Evolutionary conservation across 129 eudicot species (phyloP), one percentile per base, ranked within the genome.

Genomic region (Calendula officinalis): DNA sequence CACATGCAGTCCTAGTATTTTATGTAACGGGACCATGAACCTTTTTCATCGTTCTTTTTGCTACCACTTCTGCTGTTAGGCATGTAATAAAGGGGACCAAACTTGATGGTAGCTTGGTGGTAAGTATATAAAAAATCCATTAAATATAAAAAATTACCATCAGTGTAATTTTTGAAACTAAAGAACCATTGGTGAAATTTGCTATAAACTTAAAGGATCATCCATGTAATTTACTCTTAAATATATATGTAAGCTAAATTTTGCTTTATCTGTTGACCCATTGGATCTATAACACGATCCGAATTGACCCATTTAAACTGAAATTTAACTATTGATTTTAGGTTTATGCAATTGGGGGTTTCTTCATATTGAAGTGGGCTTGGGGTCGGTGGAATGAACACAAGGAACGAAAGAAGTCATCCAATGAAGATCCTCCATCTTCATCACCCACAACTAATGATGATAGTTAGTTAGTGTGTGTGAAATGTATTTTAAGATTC

Each of bases 271-370:
- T 22, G 30, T 22, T 22, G 30, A 22, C 30, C 30, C 30, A 22
- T 22, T 22, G n/a, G n/a, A n/a, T n/a, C n/a, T n/a, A n/a, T n/a
- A n/a, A n/a, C n/a, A n/a, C n/a, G n/a, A n/a, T n/a, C n/a, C n/a
- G n/a, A n/a, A n/a, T n/a, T 22, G 30, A 22, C 30, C 30, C 30
- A 22, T 22, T 22, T 22, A 22, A n/a, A n/a, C 6, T 39, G 15
- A 39, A 14, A 6, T 3, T 27, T 12, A 17, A 6, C 12, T 22
- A 6, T 56, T 57, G 30, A 30, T 62, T 74, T 15, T 83, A 91
- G 97, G 95, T 87, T 64, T 91, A 91, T 53, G 95, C 95, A 42
- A 79, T 91, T 60, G 97, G 97, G 47, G 95, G 97, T 30, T 80
- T 87, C 75, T 84, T 86, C 30, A 30, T 91, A 58, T 60, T 87